phyloP scores from a whole-genome alignment of 495 filamentous ascomycete genomes.

The Penicillium chermesinum region DNA sequence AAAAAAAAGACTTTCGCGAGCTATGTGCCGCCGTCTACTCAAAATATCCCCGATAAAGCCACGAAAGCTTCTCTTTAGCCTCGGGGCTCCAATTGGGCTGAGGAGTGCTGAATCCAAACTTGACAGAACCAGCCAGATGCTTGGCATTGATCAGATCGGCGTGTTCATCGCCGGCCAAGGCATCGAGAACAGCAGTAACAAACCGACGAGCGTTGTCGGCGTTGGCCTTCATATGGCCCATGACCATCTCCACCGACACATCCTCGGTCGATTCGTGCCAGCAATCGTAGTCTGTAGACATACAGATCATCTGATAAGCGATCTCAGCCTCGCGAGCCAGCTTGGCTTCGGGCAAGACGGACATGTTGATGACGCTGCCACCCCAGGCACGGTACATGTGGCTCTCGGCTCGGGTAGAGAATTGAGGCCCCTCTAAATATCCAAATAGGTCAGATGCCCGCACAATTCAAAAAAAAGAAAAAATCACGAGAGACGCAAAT shows the following conservation, averaged over 20 bases:
- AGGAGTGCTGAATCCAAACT: conserved; percentile 65
- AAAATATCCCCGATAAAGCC: conserved; percentile 63
- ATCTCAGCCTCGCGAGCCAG: conserved; percentile 94
- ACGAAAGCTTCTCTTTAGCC: conserved; percentile 65
- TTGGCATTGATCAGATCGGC: conserved; percentile 71
- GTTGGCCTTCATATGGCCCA: conserved; percentile 94
- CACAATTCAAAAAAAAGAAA: no score
- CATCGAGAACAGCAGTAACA: conserved; percentile 81
- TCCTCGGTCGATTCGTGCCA: conserved; percentile 72
- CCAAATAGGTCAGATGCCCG: no score
- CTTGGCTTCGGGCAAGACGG: conserved; percentile 91
- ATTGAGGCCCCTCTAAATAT: conserved; percentile 80
- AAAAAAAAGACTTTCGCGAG: no score
- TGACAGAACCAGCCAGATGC: conserved; percentile 48
- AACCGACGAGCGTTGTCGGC: conserved; percentile 77
- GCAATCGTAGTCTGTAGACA: conserved; percentile 99
- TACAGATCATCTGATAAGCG: conserved; percentile 96
- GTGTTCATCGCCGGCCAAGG: conserved; percentile 71
- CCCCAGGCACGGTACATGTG: conserved; percentile 91
- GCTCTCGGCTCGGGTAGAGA: conserved; percentile 94
- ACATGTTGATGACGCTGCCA: conserved; percentile 95
- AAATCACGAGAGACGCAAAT: no score
- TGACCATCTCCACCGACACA: conserved; percentile 95
- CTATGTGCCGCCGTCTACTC: neutral
- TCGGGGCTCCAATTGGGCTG: conserved; percentile 56